Percentiles rank a stretch among this genome's conserved stretches.
Evolutionary conservation across 208 protist genomes (phyloP).

Genomic region (Herpetomonas tarakana): DNA sequence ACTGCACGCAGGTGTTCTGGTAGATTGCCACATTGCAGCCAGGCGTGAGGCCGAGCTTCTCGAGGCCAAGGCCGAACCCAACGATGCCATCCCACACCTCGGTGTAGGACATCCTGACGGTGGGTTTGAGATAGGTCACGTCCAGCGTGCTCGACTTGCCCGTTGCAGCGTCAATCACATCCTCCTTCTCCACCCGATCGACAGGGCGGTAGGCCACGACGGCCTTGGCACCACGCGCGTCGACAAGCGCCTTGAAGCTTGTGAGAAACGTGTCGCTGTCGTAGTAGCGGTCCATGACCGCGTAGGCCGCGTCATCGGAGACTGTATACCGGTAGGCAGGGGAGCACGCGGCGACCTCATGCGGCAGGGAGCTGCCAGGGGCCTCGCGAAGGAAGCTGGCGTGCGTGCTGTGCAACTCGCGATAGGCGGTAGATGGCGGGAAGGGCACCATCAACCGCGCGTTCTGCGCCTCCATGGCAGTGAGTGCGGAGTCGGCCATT

Average conservation of each 20-base stretch:
- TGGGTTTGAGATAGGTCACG: constrained; percentile 41
- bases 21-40: constrained; percentile 63
- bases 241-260: constrained; percentile 32
- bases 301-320: constrained; percentile 12
- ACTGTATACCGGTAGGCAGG: constrained; percentile 16
- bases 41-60: constrained; percentile 30
- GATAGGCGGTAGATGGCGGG: background rate
- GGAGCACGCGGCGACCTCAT: too few relatives aligned
- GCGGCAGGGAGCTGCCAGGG: background rate
- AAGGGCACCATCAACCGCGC: background rate
- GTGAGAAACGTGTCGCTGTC: constrained; percentile 19
- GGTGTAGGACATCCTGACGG: constrained; percentile 19
- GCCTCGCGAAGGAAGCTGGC: background rate
- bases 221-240: constrained; percentile 8
- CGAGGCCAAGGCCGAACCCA: constrained; percentile 51
- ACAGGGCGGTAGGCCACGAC: constrained; percentile 45
- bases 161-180: constrained; percentile 16
- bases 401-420: background rate
- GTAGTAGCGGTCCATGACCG: constrained; percentile 13
- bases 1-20: constrained; percentile 80
- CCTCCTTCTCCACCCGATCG: constrained; percentile 14
- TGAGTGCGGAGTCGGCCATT: background rate
- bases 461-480: background rate
- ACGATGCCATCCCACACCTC: constrained; percentile 37
- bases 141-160: constrained; percentile 18